Percentiles rank a stretch among this genome's conserved stretches.
Conservation (phyloP, 441 rosid species). For the Eugenia klotzschiana region DNA sequence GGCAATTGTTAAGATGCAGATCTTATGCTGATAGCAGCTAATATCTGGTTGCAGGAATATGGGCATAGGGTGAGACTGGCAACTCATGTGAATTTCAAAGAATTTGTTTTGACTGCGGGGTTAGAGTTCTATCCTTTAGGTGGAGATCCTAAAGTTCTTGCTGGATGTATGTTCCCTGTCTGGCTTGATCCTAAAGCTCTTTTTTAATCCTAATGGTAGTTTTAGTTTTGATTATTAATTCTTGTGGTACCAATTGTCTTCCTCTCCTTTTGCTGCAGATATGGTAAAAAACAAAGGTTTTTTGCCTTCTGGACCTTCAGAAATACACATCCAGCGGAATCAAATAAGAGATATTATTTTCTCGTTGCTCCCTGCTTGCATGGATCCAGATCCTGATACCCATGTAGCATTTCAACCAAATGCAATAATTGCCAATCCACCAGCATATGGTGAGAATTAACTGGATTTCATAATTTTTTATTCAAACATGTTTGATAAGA, state of each 20-base stretch:
- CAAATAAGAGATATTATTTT: conserved; percentile 29
- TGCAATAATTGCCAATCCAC: conserved; percentile 42
- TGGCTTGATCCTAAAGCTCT: not conserved
- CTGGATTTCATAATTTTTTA: not conserved
- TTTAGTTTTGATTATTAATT: not conserved
- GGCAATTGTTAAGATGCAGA: not conserved
- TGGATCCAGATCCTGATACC: conserved; percentile 19
- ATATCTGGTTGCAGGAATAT: conserved; percentile 26
- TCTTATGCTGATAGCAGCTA: not conserved
- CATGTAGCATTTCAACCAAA: conserved; percentile 14
- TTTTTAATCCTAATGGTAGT: not conserved
- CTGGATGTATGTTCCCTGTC: conserved; percentile 27
- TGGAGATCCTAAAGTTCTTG: conserved; percentile 56
- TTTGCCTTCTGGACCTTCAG: conserved; percentile 35
- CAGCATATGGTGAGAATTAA: conserved; percentile 25
- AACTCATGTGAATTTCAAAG: conserved; percentile 45
- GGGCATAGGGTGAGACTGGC: conserved; percentile 59
- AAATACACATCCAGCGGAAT: conserved; percentile 26
- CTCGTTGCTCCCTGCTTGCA: conserved; percentile 31
- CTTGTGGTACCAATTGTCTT: not conserved
- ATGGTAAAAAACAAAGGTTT: conserved; percentile 47
- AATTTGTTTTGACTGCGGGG: conserved; percentile 39
- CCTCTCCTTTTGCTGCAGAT: conserved; percentile 11
- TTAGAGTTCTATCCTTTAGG: conserved; percentile 50
- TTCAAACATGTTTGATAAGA: not conserved